phyloP scores from a whole-genome alignment of 1,139 yeast species.

The Pichia sp. region DNA sequence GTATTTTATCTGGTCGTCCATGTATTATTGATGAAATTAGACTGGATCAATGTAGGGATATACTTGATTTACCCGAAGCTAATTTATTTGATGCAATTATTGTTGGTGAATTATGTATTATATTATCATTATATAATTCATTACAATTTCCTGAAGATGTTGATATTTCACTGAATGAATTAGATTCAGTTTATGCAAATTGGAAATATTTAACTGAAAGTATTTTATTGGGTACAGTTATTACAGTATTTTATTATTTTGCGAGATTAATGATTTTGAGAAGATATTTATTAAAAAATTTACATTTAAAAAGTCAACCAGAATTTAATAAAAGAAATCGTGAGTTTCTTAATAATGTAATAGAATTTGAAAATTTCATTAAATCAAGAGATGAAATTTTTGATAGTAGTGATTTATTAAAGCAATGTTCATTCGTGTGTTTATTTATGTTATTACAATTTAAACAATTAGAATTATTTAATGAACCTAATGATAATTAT shows the following conservation, averaged over 20 bases:
- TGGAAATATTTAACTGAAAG: constrained; percentile 25
- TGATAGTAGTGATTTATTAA: constrained; percentile 7
- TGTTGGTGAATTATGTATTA: constrained; percentile 68
- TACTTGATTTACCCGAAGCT: constrained; percentile 57
- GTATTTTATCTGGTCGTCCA: constrained; percentile 68
- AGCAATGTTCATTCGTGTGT: constrained; percentile 6
- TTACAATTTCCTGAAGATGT: constrained; percentile 37
- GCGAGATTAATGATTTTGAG: constrained; percentile 23
- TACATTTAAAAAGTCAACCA: constrained; percentile 10
- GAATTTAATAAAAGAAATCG: constrained; percentile 6
- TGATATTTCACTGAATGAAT: constrained; percentile 19
- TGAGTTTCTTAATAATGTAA: constrained; percentile 1
- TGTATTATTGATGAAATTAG: constrained; percentile 66
- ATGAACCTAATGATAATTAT: constrained; percentile 3
- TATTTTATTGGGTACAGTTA: constrained; percentile 14
- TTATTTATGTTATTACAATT: constrained; percentile 12
- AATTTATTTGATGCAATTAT: constrained; percentile 76
- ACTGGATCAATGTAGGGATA: constrained; percentile 56
- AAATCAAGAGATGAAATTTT: background rate
- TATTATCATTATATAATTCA: constrained; percentile 57
- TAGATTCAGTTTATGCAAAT: constrained; percentile 20
- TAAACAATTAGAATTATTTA: constrained; percentile 8
- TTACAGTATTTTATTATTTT: constrained; percentile 19
- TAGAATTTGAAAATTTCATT: constrained; percentile 2
- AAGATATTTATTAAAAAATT: constrained; percentile 18